Evolutionary conservation across 208 protist genomes (phyloP).

Genomic region (Wallacemonas sp.): DNA sequence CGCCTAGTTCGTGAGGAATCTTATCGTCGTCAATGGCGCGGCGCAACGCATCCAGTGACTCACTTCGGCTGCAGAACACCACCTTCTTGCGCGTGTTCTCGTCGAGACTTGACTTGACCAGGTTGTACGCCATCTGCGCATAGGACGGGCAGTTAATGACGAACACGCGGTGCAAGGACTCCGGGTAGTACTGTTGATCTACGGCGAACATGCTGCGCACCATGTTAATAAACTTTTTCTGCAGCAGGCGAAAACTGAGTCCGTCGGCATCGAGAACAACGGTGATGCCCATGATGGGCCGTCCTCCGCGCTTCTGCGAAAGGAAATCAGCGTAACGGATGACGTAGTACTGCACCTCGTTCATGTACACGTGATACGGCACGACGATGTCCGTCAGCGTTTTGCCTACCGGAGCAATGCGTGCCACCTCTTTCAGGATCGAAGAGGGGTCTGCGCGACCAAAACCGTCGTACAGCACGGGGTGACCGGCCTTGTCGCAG

Average conservation of each 20-base stretch:
- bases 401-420: slow-evolving; percentile 33
- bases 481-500: slow-evolving; percentile 74
- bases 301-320: slow-evolving; percentile 20
- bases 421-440: slow-evolving; percentile 32
- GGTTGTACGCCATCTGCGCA: slow-evolving; percentile 44
- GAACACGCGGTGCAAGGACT: slow-evolving; percentile 71
- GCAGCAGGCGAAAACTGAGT: slow-evolving; percentile 51
- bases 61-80: slow-evolving; percentile 53
- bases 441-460: slow-evolving; percentile 30
- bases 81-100: slow-evolving; percentile 63
- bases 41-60: slow-evolving; percentile 35
- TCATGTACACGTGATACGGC: slow-evolving; percentile 74
- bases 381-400: slow-evolving; percentile 38
- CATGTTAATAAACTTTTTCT: slow-evolving; percentile 39
- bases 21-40: slow-evolving; percentile 68
- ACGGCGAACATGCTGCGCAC: slow-evolving; percentile 48
- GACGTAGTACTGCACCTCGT: slow-evolving; percentile 69
- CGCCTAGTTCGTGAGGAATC: slow-evolving; percentile 58
- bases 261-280: slow-evolving; percentile 61
- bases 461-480: slow-evolving; percentile 65
- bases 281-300: slow-evolving; percentile 59
- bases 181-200: slow-evolving; percentile 77
- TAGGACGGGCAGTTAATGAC: slow-evolving; percentile 65
- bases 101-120: slow-evolving; percentile 61
- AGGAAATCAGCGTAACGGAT: slow-evolving; percentile 42